These are phyloP conservation scores for Acmispon strigosus DNA, from an alignment of 306 rosid genomes.

Conservation along the genomic window DNA sequence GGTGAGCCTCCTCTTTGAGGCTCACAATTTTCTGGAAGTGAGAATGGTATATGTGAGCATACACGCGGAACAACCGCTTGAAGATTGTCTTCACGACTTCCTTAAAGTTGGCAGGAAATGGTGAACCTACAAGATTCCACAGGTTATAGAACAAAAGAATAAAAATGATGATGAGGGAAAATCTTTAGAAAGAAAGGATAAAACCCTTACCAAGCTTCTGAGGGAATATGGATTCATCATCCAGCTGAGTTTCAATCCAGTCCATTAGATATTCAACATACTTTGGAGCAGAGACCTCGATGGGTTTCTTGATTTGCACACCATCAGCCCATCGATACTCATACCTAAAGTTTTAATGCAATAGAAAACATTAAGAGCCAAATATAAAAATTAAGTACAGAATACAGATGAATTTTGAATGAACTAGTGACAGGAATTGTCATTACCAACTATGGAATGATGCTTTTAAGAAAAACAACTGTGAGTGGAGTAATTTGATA, in stretches of 20 bases:
- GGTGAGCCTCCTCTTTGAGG: slow-evolving; percentile 99
- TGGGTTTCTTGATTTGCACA: slow-evolving; percentile 93
- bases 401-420: neutral
- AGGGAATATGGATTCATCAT: slow-evolving; percentile 97
- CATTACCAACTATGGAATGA: neutral
- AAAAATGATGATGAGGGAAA: neutral
- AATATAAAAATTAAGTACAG: neutral
- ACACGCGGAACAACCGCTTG: slow-evolving; percentile 92
- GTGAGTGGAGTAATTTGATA: neutral
- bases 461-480: neutral
- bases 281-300: slow-evolving; percentile 98
- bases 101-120: slow-evolving; percentile 88
- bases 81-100: slow-evolving; percentile 98
- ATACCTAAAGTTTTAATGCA: slow-evolving; percentile 48
- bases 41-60: slow-evolving; percentile 97
- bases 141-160: neutral
- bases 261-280: slow-evolving; percentile 99
- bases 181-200: neutral
- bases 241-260: slow-evolving; percentile 98
- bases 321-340: slow-evolving; percentile 99
- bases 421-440: neutral
- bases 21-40: slow-evolving; percentile 99
- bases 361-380: slow-evolving; percentile 20
- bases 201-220: slow-evolving; percentile 79
- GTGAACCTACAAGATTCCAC: slow-evolving; percentile 55